Percentiles rank a stretch among this genome's conserved stretches.
These are phyloP conservation scores for Penicillium glabrum DNA, from an alignment of 2,329 filamentous ascomycete species.

Conservation along the genomic window DNA sequence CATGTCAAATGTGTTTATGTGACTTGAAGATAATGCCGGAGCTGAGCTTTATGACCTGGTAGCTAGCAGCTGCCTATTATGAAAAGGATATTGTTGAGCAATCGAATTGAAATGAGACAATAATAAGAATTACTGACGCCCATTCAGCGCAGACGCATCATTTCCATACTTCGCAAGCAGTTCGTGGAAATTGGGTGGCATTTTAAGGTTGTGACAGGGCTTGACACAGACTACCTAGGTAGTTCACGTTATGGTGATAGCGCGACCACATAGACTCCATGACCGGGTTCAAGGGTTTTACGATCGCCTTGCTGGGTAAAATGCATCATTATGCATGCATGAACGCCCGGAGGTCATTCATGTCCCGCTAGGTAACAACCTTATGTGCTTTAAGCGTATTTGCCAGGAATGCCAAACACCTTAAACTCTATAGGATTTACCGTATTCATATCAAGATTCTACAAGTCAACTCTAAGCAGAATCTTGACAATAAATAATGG, in stretches of 20 bases:
- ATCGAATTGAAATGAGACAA: background rate
- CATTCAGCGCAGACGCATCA: background rate
- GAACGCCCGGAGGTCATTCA: background rate
- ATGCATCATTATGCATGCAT: no score
- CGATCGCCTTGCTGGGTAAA: no score
- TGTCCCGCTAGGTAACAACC: background rate
- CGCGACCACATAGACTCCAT: conserved; percentile 2
- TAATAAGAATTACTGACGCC: background rate
- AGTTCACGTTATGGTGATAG: background rate
- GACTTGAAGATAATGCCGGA: background rate
- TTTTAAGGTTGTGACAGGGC: background rate
- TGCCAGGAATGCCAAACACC: background rate
- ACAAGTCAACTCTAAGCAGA: background rate
- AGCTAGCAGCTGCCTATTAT: conserved; percentile 1
- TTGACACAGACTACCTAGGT: background rate
- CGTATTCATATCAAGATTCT: background rate
- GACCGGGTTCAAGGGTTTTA: conserved; percentile 1
- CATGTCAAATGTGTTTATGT: background rate
- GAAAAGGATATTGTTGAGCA: background rate
- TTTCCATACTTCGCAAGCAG: background rate
- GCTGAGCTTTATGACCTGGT: background rate
- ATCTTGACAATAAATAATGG: background rate
- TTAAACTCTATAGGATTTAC: background rate
- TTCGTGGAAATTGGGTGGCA: background rate
- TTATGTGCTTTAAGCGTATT: background rate